Evolutionary conservation across 164 flowering plant genomes (phyloP).

Genomic region (Paratinospora sagittata): DNA sequence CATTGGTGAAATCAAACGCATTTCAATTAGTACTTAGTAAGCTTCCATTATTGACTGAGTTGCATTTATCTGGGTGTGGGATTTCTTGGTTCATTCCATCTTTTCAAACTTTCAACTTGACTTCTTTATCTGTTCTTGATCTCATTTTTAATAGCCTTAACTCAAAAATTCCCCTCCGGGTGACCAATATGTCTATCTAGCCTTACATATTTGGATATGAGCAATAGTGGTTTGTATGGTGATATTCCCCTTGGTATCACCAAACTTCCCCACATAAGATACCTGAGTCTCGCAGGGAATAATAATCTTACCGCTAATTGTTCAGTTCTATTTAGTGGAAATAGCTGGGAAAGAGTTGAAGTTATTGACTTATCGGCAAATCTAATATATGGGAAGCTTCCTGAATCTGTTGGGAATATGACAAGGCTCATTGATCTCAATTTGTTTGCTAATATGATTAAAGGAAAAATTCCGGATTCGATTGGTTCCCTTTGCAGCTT

Average conservation of each 20-base stretch:
- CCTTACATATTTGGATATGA: conserved; percentile 21
- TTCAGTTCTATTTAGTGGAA: neutral
- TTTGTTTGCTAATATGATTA: conserved; percentile 16
- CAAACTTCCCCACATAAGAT: conserved; percentile 25
- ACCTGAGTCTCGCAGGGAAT: conserved; percentile 22
- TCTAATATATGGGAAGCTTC: conserved; percentile 29
- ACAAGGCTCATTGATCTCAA: conserved; percentile 16
- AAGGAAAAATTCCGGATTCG: conserved; percentile 29
- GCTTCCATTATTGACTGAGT: conserved; percentile 18
- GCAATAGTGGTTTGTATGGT: conserved; percentile 18
- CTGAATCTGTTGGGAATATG: conserved; percentile 30
- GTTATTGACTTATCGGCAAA: conserved; percentile 22
- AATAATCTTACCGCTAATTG: conserved; percentile 13
- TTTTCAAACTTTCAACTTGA: conserved; percentile 19
- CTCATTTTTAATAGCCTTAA: conserved; percentile 25
- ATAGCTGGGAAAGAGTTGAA: conserved; percentile 10
- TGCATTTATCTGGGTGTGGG: conserved; percentile 22
- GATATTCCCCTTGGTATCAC: conserved; percentile 31
- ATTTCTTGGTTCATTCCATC: conserved; percentile 18
- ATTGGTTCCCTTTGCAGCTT: conserved; percentile 30
- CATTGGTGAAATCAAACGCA: conserved; percentile 13
- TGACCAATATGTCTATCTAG: conserved; percentile 23
- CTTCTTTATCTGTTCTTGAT: conserved; percentile 29
- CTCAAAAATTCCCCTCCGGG: conserved; percentile 26
- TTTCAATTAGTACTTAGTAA: conserved; percentile 10